A percentile compares a stretch with the other conserved stretches of the same genome.
phyloP scores from a whole-genome alignment of 2,329 filamentous ascomycete genomes.

The Colletotrichum navitas region DNA sequence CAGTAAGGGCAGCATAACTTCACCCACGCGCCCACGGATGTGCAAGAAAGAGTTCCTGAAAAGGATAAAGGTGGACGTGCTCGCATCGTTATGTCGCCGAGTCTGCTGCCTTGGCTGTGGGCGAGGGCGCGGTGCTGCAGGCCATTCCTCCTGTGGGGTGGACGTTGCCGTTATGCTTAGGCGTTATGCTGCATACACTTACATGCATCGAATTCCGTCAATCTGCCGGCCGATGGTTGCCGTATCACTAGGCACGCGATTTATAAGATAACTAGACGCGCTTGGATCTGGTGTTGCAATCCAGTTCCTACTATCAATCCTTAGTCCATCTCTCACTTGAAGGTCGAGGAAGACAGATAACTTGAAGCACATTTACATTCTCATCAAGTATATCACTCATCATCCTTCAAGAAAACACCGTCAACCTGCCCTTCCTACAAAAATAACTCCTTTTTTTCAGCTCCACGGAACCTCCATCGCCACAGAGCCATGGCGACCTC shows the following conservation, averaged over 20 bases:
- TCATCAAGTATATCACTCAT: not conserved
- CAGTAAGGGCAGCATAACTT: not conserved
- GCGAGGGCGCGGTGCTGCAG: not conserved
- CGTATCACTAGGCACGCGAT: not conserved
- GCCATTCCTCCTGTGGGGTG: not conserved
- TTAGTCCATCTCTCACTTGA: not conserved
- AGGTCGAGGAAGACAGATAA: not conserved
- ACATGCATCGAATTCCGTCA: not conserved
- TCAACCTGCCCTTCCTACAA: not conserved
- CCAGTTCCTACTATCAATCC: no score
- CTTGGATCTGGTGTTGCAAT: not conserved
- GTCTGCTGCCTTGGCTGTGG: not conserved
- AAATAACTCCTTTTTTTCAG: not conserved
- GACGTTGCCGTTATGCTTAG: not conserved
- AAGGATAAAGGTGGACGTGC: not conserved
- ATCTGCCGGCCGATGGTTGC: not conserved
- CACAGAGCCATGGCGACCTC: slow-evolving; percentile 36
- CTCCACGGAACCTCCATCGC: no score
- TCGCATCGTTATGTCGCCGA: not conserved
- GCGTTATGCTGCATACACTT: not conserved
- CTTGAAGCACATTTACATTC: not conserved
- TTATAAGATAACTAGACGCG: not conserved
- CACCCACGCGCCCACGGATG: not conserved
- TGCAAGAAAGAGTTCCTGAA: no score
- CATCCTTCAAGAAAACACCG: not conserved